phyloP scores from a whole-genome alignment of 257 asterid genomes.

The Plectranthus barbatus region DNA sequence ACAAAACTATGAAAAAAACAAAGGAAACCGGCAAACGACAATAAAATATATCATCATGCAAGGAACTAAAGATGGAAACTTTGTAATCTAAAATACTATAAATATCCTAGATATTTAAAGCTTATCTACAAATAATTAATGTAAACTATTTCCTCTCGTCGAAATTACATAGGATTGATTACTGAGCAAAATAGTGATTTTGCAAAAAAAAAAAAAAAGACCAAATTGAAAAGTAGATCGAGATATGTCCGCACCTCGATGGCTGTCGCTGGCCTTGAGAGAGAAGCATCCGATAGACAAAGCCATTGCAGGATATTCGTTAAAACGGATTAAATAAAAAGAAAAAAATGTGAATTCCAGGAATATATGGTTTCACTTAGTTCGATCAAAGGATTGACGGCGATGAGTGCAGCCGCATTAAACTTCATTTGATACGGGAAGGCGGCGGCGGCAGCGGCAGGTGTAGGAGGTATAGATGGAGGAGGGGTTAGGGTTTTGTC shows the following conservation, averaged over 20 bases:
- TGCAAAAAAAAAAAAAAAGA: neutral
- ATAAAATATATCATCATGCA: neutral
- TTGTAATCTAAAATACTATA: neutral
- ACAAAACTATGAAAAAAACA: neutral
- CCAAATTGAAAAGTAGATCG: neutral
- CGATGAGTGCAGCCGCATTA: constrained; percentile 8
- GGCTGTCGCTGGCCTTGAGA: constrained; percentile 19
- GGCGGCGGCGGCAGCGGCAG: neutral
- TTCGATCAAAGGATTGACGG: neutral
- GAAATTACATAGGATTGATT: neutral
- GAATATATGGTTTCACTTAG: neutral
- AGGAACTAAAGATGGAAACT: neutral
- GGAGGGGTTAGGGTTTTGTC: constrained; percentile 9
- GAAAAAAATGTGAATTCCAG: neutral
- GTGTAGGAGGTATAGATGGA: neutral
- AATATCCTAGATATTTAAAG: neutral
- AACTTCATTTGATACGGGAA: neutral
- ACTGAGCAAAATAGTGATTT: neutral
- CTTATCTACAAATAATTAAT: neutral
- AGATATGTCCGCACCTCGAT: constrained; percentile 18
- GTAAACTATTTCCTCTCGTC: neutral
- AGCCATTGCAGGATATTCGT: constrained; percentile 16
- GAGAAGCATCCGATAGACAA: constrained; percentile 29
- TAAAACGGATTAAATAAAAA: neutral
- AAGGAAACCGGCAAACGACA: neutral